Evolutionary conservation across 2,329 filamentous ascomycete genomes (phyloP), one percentile per base, ranked within the genome.

Genomic region (Alternaria sp.): DNA sequence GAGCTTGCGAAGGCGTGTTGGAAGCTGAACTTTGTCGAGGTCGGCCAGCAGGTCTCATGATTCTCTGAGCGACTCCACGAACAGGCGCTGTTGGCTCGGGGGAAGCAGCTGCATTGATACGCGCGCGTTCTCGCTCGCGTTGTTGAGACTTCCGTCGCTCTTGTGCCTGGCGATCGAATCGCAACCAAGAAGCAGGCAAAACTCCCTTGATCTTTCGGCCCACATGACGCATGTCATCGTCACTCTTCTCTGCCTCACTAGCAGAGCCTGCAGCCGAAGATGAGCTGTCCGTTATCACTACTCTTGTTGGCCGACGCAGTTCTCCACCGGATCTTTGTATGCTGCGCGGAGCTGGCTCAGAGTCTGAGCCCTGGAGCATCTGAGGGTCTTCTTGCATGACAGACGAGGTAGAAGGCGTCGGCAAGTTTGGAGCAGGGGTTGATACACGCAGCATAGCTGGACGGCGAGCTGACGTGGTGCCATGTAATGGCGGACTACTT

Each of bases 101-200:
- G 37, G 77, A 75, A 2, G 58, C 21, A 18, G 63, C 21, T 21
- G 26, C 50, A 46, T 67, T 51, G 14, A 37, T 28, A 18, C 60
- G 68, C 46, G 63, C 58, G 45, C 61, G 67, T 46, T 68, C 63
- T 43, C 64, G 66, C 49, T 71, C 69, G 49, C 61, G 64, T 20
- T 64, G 55, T 20, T 71, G 68, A 18, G 65, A 58, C 41, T 69
- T 65, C 43, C 66, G 66, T 61, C 67, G 71, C 50, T 73, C 66
- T 54, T 79, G 79, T 25, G 74, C 73, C 61, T 81, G 76, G n/a
- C 75, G 72, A 63, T 85, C 83, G 26, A 85, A 79, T 55, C 80
- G 83, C 55, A 85, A 69, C 82, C 83, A 85, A 1, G 84, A 85
- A 28, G 84, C 84, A 25, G 84, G 84, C 18, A 85, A 71, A 8